A percentile compares a stretch with the other conserved stretches of the same genome.
phyloP scores from a whole-genome alignment of 306 rosid genomes.

The Cyclanthera cordifolia region DNA sequence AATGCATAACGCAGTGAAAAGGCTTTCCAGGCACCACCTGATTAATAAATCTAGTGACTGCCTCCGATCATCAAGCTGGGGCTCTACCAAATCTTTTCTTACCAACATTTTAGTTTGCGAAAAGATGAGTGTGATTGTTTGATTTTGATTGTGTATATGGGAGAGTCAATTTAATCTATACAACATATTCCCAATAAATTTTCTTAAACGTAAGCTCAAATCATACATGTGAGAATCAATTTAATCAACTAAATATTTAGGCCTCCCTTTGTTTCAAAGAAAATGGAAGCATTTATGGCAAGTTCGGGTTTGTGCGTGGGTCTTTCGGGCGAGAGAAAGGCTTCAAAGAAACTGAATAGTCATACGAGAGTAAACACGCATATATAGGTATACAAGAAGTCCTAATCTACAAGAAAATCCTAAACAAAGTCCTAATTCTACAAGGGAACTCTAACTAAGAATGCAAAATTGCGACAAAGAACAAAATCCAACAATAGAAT shows the following conservation, averaged over 20 bases:
- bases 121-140: not conserved
- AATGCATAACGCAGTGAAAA: not conserved
- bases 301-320: no score
- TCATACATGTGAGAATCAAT: not conserved
- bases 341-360: no score
- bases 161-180: not conserved
- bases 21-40: not conserved
- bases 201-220: not conserved
- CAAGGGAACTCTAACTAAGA: no score
- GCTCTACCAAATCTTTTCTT: not conserved
- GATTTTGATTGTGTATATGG: not conserved
- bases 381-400: no score
- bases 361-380: no score
- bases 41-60: not conserved
- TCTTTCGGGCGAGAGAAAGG: no score
- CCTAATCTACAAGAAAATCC: no score
- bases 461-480: no score
- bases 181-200: not conserved
- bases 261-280: no score
- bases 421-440: no score
- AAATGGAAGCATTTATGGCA: no score
- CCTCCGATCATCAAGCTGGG: not conserved
- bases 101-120: not conserved
- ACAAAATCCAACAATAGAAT: not conserved
- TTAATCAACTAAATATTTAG: not conserved